Conservation (phyloP, 495 filamentous ascomycete genomes). For the Penicillium crystallinum region DNA sequence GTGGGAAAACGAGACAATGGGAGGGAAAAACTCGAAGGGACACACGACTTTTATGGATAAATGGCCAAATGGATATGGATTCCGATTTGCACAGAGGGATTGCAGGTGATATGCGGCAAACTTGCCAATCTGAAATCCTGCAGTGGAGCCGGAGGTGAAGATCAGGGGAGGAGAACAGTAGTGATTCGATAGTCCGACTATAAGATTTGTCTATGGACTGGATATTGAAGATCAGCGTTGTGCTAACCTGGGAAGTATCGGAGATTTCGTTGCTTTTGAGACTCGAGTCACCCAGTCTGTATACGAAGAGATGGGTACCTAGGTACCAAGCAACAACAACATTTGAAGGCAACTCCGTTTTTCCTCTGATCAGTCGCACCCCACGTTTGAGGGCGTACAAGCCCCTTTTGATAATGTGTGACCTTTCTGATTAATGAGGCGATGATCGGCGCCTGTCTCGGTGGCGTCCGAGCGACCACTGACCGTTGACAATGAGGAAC, state of each 20-base stretch:
- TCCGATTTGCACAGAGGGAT: background rate
- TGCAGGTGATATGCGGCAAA: background rate
- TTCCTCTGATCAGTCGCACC: background rate
- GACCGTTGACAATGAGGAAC: slow-evolving; percentile 1
- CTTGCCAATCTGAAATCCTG: background rate
- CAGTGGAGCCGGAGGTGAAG: slow-evolving; percentile 7
- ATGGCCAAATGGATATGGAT: background rate
- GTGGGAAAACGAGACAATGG: slow-evolving; percentile 2
- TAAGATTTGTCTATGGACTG: slow-evolving; percentile 2
- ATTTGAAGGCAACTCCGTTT: background rate
- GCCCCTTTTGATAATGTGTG: background rate
- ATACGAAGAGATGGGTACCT: background rate
- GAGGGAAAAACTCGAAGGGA: background rate
- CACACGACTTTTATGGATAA: background rate
- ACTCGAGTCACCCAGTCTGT: too few species aligned
- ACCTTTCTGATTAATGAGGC: background rate
- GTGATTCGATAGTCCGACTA: background rate
- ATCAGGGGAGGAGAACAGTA: background rate
- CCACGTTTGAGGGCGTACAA: background rate
- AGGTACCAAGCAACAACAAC: too few species aligned
- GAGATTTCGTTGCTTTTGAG: background rate
- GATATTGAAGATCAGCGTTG: background rate
- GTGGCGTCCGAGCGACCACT: background rate
- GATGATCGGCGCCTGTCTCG: background rate
- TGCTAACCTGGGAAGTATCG: background rate